Evolutionary conservation across 2,329 filamentous ascomycete species (phyloP).

Genomic region (Zasmidium angulare): DNA sequence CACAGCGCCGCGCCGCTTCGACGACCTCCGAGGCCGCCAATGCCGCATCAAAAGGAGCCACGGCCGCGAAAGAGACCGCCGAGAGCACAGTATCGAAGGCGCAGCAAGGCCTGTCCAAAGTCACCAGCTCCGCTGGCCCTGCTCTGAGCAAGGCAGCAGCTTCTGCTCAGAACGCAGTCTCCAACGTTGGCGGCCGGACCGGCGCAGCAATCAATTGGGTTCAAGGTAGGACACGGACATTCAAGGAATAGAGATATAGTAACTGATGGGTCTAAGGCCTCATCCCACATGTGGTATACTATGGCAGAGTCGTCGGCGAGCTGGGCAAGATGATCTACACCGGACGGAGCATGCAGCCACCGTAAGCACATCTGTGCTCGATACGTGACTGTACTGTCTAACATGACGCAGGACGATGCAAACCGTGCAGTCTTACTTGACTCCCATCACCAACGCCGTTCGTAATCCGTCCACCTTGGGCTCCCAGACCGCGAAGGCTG

Average conservation of each 20-base stretch:
- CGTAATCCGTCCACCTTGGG: slow-evolving; percentile 64
- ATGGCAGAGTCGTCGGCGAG: slow-evolving; percentile 85
- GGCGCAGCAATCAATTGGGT: slow-evolving; percentile 75
- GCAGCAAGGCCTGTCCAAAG: slow-evolving; percentile 77
- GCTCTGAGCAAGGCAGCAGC: slow-evolving; percentile 72
- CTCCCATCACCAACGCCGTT: slow-evolving; percentile 68
- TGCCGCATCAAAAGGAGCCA: slow-evolving; percentile 38
- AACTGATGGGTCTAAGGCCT: slow-evolving; percentile 60
- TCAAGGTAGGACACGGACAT: slow-evolving; percentile 67
- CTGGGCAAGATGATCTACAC: slow-evolving; percentile 83
- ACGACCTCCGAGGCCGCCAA: slow-evolving; percentile 48
- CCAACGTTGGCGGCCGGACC: slow-evolving; percentile 79
- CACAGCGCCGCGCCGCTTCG: slow-evolving; percentile 51
- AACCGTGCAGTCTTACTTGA: slow-evolving; percentile 85
- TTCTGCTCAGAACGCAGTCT: slow-evolving; percentile 64
- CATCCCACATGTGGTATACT: slow-evolving; percentile 85
- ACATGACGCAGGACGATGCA: slow-evolving; percentile 62
- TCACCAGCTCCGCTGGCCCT: slow-evolving; percentile 75
- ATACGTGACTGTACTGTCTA: slow-evolving; percentile 8
- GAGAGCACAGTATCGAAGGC: slow-evolving; percentile 58
- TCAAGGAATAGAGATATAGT: slow-evolving; percentile 1
- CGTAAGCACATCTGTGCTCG: slow-evolving; percentile 63
- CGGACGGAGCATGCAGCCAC: slow-evolving; percentile 87
- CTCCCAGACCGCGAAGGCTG: slow-evolving; percentile 40
- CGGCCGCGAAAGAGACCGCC: slow-evolving; percentile 47